A percentile compares a stretch with the other conserved stretches of the same genome.
phyloP scores from a whole-genome alignment of 2,329 filamentous ascomycete genomes.

The Exserohilum turcica region DNA sequence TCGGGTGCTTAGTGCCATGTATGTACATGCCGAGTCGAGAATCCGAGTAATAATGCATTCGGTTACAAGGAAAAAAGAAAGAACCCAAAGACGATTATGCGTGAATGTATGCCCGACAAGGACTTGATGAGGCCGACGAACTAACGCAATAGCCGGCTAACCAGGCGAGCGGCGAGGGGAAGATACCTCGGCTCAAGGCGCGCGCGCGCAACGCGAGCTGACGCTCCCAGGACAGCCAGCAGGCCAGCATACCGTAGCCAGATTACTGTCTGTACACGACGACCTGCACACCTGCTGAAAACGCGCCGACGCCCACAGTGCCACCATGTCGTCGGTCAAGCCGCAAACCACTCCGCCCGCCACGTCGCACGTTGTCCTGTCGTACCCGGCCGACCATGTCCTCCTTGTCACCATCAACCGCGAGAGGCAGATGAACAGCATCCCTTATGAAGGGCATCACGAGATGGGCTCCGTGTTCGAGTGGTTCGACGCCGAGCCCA shows the following conservation, averaged over 20 bases:
- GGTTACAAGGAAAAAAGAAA: background rate
- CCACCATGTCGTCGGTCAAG: slow-evolving; percentile 32
- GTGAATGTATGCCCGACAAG: no score
- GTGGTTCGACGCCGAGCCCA: slow-evolving; percentile 60
- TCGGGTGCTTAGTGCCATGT: background rate
- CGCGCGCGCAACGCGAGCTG: background rate
- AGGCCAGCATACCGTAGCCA: no score
- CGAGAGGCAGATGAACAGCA: slow-evolving; percentile 55
- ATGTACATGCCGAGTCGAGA: background rate
- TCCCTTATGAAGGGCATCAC: slow-evolving; percentile 50
- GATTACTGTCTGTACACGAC: no score
- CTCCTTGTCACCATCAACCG: slow-evolving; percentile 61
- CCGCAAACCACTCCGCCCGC: slow-evolving; percentile 38
- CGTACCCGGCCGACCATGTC: slow-evolving; percentile 55
- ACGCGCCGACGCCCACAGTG: background rate
- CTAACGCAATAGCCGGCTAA: slow-evolving; percentile 1
- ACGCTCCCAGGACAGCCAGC: background rate
- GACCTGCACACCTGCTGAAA: no score
- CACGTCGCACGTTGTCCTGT: slow-evolving; percentile 47
- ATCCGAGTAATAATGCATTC: background rate
- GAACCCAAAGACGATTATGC: no score
- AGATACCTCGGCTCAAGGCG: slow-evolving; percentile 11
- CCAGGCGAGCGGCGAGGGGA: slow-evolving; percentile 2
- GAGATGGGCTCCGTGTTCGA: slow-evolving; percentile 57
- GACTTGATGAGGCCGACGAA: background rate